Base-by-base conservation (phyloP, 2,329 filamentous ascomycete species). In the Arthrobotrys entomopaga region DNA sequence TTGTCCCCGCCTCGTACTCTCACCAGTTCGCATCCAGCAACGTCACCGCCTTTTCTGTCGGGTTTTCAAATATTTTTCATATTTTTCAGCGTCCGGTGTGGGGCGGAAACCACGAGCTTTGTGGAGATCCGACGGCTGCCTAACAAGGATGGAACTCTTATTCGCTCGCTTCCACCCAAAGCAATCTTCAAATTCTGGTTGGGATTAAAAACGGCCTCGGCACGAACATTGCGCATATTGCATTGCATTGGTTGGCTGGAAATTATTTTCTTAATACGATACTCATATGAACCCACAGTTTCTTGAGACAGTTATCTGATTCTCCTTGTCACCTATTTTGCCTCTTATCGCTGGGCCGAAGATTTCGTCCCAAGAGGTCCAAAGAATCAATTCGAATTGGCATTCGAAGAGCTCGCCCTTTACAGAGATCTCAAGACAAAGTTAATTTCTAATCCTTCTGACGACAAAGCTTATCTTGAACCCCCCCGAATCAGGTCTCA, bases 91-190 rank as follows among this genome's bases (percentile, higher is more conserved):
- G 29, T 34, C 29, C 29, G 29, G 34, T 60, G 64, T 66, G 64
- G 64, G 64, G 65, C 64, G 38, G 64, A 40, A 61, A 60, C n/a
- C 24, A 42, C 16, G 53, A 57, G 53, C 48, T 0, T n/a, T 15
- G 29, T 53, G 64, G 49, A 20, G 58, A 52, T 48, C 50, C 49
- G 56, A 52, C 65, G 60, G 65, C 65, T 70, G 65, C 65, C 65
- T 70, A 70, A 58, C 65, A 20, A 57, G 46, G 16, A 22, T 43
- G 16, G 20, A 46, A 5, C 16, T 34, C 34, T 24, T 22, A 50
- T 61, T 67, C 56, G 54, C 16, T 67, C 65, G 56, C 56, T 67
- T 67, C 42, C 42, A 46, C 15, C 42, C 6, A 46, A 46, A 46
- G 15, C 13, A n/a, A 46, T 46, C 13, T 16, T 15, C 16, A 5